Base-by-base conservation (phyloP, 306 rosid genomes). In the Spatholobus suberectus region DNA sequence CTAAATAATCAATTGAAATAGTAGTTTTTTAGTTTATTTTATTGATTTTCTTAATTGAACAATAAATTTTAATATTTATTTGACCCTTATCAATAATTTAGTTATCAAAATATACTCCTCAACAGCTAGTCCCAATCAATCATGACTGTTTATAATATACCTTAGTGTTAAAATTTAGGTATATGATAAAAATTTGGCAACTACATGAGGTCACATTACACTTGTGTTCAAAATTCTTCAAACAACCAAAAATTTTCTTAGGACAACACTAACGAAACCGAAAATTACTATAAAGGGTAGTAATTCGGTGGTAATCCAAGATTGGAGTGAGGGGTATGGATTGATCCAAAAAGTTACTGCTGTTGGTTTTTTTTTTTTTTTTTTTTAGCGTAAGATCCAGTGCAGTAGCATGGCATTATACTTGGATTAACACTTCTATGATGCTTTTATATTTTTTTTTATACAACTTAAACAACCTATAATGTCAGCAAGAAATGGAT, bases 61-160 rank as follows among this genome's bases (percentile, higher is more conserved):
- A 51, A 17, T 10, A 20, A 4, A 66, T 14, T 29, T 78, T 21
- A 34, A 78, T 32, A 62, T 11, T 29, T 15, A 49, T 69, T 54
- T 40, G 57, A 79, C 59, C 21, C 43, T 15, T 68, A 17, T 10
- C n/a, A 34, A 49, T 9, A 23, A 66, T 23, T 18, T 37, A 79
- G 23, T 54, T 17, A 37, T 29, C 43, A 79, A 69, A 70, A 35
- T 68, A 68, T 55, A 77, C 81, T 11, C 49, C 35, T 77, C 40
- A 47, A 44, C 73, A 27, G 32, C 17, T 44, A 61, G 20, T 44
- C 9, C 51, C 15, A 7, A 26, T 61, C 27, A 62, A 46, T 14
- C 35, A 21, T 20, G 20, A 21, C 62, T 7, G 71, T 32, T 34
- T n/a, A 17, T 66, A 18, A 63, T 2, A 24, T 61, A 46, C 18